Evolutionary conservation across 371 early-diverging fungal species (phyloP).

Genomic region (Blakeslea trispora): DNA sequence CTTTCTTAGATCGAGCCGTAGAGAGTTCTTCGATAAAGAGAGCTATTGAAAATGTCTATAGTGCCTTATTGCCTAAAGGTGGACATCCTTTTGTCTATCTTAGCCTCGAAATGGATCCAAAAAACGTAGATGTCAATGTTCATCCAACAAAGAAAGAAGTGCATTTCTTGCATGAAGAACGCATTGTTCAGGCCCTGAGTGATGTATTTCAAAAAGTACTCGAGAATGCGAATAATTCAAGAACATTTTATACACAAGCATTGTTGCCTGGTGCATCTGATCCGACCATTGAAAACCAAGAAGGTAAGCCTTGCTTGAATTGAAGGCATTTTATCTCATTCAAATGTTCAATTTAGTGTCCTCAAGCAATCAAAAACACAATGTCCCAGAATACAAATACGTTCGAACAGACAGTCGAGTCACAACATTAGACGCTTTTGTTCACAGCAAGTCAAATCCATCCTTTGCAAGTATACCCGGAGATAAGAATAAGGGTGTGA

Average conservation of each 20-base stretch:
- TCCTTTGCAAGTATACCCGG: background rate
- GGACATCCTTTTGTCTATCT: conserved; percentile 93
- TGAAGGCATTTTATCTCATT: too few relatives aligned
- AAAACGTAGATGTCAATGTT: conserved; percentile 96
- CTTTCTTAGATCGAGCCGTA: conserved; percentile 78
- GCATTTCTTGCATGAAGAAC: conserved; percentile 89
- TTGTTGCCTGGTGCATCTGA: conserved; percentile 36
- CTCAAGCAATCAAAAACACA: background rate
- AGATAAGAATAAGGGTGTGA: conserved; percentile 10
- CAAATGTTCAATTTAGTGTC: background rate
- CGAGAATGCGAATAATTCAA: conserved; percentile 50
- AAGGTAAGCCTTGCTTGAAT: too few relatives aligned
- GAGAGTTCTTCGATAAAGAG: conserved; percentile 79
- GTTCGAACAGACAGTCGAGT: conserved; percentile 80
- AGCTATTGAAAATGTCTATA: conserved; percentile 80
- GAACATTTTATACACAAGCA: conserved; percentile 59
- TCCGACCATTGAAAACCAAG: background rate
- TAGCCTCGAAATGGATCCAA: conserved; percentile 77
- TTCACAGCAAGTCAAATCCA: conserved; percentile 11
- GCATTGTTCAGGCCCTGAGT: conserved; percentile 67
- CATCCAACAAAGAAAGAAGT: conserved; percentile 66
- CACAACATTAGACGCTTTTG: conserved; percentile 69
- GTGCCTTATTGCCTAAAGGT: conserved; percentile 81
- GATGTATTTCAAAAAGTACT: conserved; percentile 61
- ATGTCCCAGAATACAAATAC: conserved; percentile 57